Evolutionary conservation across 257 asterid genomes (phyloP), one percentile per base, ranked within the genome.

Genomic region (Solanum appendiculatum): DNA sequence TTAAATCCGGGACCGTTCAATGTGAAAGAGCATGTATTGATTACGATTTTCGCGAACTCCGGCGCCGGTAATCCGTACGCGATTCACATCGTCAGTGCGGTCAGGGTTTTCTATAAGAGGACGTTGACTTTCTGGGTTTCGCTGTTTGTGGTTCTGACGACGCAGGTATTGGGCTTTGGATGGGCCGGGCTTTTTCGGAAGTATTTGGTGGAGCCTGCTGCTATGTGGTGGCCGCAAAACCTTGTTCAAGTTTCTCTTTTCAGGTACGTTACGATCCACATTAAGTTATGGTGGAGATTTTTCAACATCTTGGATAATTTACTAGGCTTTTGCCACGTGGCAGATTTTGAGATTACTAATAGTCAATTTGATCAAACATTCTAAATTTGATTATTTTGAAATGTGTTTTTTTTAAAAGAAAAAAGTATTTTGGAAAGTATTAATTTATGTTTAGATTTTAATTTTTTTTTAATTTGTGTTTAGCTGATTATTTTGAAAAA

Each of bases 181-280:
- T 85, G 87, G 87, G 83, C 87, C 20, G 87, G 87, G 48, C n/a
- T 85, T 69, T 85, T 85, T 36, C 46, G 87, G 68, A 42, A 3
- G 82, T 85, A 85, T 48, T 44, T 85, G 87, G 87, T 85, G 82
- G 87, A 85, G 82, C 87, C 87, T 4, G 87, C 87, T 23, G 82
- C 87, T 6, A 85, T 85, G 87, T 85, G 87, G 87, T 85, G 87
- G 87, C 87, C 87, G 39, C 87, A 85, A 0, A 85, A 85, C 34
- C 82, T 85, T 0, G 87, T 85, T 4, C 87, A 85, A 9, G 83
- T 85, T 18, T 85, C 87, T 44, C 48, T 85, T 21, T 85, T 85
- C 69, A 85, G 87, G 87, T 85, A 40, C 11, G 39, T 29, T 23
- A 6, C 2, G 5, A 2, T 80, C 66, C 40, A 80, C n/a, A n/a